phyloP scores from a whole-genome alignment of 805 yeast genomes.

The Spathaspora girioi region DNA sequence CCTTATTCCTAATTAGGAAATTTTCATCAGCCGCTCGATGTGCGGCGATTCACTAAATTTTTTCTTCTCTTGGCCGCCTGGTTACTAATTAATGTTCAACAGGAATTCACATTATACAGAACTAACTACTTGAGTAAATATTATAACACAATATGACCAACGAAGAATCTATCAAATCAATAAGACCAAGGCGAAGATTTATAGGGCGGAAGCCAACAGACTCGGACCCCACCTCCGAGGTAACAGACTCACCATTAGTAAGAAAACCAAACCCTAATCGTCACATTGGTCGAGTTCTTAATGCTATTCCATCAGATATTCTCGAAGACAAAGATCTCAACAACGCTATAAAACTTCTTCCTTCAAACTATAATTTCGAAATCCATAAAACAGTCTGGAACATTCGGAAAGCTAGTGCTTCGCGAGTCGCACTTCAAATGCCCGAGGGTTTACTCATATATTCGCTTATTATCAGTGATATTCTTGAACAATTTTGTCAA shows the following conservation, averaged over 20 bases:
- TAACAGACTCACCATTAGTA: background rate
- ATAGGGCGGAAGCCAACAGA: constrained; percentile 46
- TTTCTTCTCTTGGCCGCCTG: background rate
- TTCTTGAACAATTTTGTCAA: constrained; percentile 82
- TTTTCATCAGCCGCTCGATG: background rate
- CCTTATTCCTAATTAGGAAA: background rate
- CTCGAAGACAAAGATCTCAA: constrained; percentile 77
- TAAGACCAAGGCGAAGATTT: constrained; percentile 49
- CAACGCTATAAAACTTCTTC: constrained; percentile 75
- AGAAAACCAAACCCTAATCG: constrained; percentile 14
- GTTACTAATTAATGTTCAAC: background rate
- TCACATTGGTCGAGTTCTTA: constrained; percentile 59
- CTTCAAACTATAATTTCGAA: constrained; percentile 92
- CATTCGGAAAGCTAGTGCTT: constrained; percentile 68
- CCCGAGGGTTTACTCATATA: constrained; percentile 94
- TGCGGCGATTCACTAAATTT: background rate
- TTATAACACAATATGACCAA: background rate
- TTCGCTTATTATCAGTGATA: constrained; percentile 86
- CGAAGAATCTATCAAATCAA: background rate
- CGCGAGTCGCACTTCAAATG: constrained; percentile 90
- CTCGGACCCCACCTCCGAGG: constrained; percentile 5
- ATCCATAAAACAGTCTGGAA: constrained; percentile 96
- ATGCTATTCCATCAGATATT: constrained; percentile 87
- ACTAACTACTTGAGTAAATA: background rate
- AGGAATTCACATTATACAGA: no score